phyloP scores from a whole-genome alignment of 176 grass and related monocot genomes.

The Sorghum bicolor region DNA sequence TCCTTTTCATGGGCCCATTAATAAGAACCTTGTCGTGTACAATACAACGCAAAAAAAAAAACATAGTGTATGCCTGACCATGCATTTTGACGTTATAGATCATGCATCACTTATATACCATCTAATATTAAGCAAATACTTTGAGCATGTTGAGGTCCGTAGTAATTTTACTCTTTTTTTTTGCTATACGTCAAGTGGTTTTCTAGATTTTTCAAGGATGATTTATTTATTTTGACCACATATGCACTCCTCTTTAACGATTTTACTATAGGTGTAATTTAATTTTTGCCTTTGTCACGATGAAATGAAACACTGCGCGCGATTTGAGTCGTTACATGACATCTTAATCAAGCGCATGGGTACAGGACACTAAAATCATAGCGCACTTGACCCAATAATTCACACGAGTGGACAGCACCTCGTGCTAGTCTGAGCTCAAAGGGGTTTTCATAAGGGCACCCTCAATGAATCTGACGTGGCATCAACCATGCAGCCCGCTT shows the following conservation, averaged over 20 bases:
- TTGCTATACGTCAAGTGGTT: background rate
- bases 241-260: too few species aligned
- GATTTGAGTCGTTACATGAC: background rate
- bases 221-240: background rate
- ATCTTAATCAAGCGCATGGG: background rate
- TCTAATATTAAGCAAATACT: background rate
- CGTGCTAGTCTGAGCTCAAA: background rate
- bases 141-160: background rate
- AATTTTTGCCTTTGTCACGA: background rate
- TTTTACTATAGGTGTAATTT: background rate
- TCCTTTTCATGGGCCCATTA: constrained; percentile 17
- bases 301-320: background rate
- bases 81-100: background rate
- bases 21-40: constrained; percentile 14
- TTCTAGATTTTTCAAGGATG: background rate
- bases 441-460: background rate
- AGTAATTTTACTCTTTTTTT: background rate
- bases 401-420: background rate
- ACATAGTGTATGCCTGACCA: background rate
- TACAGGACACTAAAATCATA: background rate
- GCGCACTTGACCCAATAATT: background rate
- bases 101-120: background rate
- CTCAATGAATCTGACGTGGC: too few species aligned
- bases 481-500: too few species aligned
- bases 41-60: background rate